Base-by-base conservation (phyloP, 805 yeast species). In the Blastobotrys chiropterorum region DNA sequence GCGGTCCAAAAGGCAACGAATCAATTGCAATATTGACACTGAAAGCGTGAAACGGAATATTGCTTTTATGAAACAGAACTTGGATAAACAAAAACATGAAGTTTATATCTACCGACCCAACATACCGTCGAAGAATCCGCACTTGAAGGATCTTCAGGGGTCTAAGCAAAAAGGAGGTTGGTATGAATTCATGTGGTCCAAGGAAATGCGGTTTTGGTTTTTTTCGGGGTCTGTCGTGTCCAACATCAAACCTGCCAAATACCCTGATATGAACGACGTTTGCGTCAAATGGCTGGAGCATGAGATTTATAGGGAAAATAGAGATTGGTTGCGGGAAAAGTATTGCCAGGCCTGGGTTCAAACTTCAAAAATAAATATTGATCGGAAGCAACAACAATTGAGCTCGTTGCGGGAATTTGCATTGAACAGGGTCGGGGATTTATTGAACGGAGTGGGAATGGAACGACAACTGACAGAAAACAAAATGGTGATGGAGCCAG, bases 271-370 rank as follows among this genome's bases (percentile, higher is more conserved):
- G 8, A 22, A 43, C n/a, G 46, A 43, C 16, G 15, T 14, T 14
- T 43, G 46, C 46, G 16, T 16, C 26, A 38, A 38, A 20, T 48
- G 50, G 50, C 22, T 48, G 21, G 21, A 41, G 20, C 16, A n/a
- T 5, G 50, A 48, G 20, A 16, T 48, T 13, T 34, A 22, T 2
- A 6, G 22, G 13, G 50, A 48, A 17, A 14, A 5, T 8, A 26
- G 42, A n/a, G 40, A 19, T 4, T 20, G 41, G 31, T 14, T 40
- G 17, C 15, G 46, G 3, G 22, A 20, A 19, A 17, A 22, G 31
- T 43, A 43, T 16, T 16, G 26, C 34, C 11, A 43, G 31, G 46
- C 34, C 4, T 43, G 46, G 46, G 22, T 13, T 7, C 16, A 13
- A 11, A 21, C 22, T 13, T 3, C 22, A 15, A n/a, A 20, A 11